Conservation (phyloP, 192 early-diverging fungal species). For the Lunasporangiospora selenospora region DNA sequence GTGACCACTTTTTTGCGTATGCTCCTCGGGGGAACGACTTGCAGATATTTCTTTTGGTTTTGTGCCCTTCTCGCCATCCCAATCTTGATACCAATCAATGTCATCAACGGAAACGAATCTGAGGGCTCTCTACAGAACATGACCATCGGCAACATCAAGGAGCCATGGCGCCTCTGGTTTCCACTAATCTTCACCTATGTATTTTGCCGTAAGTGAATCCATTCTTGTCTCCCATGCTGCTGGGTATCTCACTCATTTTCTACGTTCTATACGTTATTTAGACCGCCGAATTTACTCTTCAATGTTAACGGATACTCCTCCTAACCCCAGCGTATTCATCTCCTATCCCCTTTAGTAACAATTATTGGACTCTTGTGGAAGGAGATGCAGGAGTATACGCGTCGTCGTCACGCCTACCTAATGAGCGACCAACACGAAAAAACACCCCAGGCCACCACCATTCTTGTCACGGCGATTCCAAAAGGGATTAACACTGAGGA, state of each 20-base stretch:
- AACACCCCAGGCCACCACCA: conserved; percentile 61
- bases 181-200: conserved; percentile 65
- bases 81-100: conserved; percentile 77
- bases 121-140: conserved; percentile 61
- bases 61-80: conserved; percentile 62
- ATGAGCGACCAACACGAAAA: conserved; percentile 55
- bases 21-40: too few species aligned
- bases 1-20: too few species aligned
- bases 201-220: conserved; percentile 55
- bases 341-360: conserved; percentile 19
- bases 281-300: too few species aligned
- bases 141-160: conserved; percentile 76
- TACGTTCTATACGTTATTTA: conserved; percentile 5
- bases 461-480: conserved; percentile 79
- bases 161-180: conserved; percentile 67
- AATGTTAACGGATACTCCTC: neutral
- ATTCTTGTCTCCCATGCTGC: conserved; percentile 4
- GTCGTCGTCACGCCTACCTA: conserved; percentile 69
- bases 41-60: conserved; percentile 68
- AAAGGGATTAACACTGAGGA: conserved; percentile 55
- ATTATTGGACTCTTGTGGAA: conserved; percentile 61
- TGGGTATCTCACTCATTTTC: conserved; percentile 30
- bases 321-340: neutral
- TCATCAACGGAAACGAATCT: conserved; percentile 52
- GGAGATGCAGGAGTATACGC: conserved; percentile 65